Conservation (phyloP, 345 rosid genomes). For the Anastatica hierochuntica region DNA sequence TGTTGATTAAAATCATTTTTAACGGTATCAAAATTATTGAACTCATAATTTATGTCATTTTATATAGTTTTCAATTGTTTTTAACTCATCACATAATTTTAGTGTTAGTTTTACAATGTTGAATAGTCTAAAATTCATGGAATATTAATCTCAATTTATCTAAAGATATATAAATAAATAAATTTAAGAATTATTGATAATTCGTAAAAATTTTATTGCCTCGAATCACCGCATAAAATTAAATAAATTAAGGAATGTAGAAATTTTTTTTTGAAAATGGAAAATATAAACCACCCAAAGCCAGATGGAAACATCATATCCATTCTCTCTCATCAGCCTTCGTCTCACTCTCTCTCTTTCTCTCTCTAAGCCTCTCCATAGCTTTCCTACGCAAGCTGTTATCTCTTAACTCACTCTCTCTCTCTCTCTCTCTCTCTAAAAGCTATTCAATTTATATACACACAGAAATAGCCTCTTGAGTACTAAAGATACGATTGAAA, state of each 20-base stretch:
- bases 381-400: slow-evolving; percentile 17
- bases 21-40: neutral
- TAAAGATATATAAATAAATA: too few relatives aligned
- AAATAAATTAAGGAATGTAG: neutral
- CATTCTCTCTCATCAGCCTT: slow-evolving; percentile 17
- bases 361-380: slow-evolving; percentile 16
- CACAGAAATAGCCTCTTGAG: neutral
- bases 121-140: too few relatives aligned
- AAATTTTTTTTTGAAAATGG: neutral
- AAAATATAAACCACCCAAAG: slow-evolving; percentile 24
- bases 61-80: too few relatives aligned
- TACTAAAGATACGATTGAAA: neutral
- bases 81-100: too few relatives aligned
- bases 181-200: too few relatives aligned
- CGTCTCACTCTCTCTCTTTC: slow-evolving; percentile 1
- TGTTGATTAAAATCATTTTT: neutral
- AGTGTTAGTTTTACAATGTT: too few relatives aligned
- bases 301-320: slow-evolving; percentile 34
- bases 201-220: neutral
- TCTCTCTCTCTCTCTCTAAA: neutral
- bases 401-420: slow-evolving; percentile 18
- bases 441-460: slow-evolving; percentile 1
- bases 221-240: neutral
- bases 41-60: neutral
- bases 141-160: too few relatives aligned